Evolutionary conservation across 31 red algal genomes (phyloP), one percentile per base, ranked within the genome.

Genomic region (Asparagopsis taxiformis): DNA sequence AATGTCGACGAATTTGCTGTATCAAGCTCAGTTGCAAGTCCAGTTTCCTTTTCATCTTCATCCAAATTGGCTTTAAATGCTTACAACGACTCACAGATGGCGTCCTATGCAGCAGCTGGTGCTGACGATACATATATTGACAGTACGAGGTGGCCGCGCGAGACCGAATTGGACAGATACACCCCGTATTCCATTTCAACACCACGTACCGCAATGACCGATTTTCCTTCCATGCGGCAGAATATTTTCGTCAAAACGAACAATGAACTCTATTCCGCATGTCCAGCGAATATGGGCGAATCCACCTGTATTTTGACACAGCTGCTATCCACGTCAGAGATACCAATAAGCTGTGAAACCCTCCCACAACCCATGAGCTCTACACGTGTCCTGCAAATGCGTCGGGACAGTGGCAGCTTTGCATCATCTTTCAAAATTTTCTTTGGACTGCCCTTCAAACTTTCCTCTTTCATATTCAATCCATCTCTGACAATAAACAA

Each of bases 121-220:
- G 50, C 28, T 30, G 68, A 65, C 31, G 75, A 72, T 31, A 75
- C 86, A 21, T 72, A 57, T 1, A 90, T 74, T 3, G 3, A 2
- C 51, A 67, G 31, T 15, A 33, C 20, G 28, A 81, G 67, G 3
- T 70, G 86, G 10, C 60, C 76, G 9, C 10, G 57, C 58, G 39
- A 68, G 6, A 13, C 21, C 25, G 17, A 24, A 55, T 53, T 59
- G 9, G 23, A 8, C 10, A 90, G 0, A 17, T 48, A 33, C 21
- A 72, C 81, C 17, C 80, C 93, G 59, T 96, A 96, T 29, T 80
- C 85, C 19, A 96, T 74, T 9, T 87, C 93, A 24, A 20, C 24
- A 1, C 65, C 87, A 13, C 93, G 80, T 13, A 96, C 82, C 1
- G 80, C 87, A 23, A 67, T 64, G 62, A 59, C 74, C 56, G 91